Conservation (phyloP, 208 protist species). For the Entamoeba histolytica region DNA sequence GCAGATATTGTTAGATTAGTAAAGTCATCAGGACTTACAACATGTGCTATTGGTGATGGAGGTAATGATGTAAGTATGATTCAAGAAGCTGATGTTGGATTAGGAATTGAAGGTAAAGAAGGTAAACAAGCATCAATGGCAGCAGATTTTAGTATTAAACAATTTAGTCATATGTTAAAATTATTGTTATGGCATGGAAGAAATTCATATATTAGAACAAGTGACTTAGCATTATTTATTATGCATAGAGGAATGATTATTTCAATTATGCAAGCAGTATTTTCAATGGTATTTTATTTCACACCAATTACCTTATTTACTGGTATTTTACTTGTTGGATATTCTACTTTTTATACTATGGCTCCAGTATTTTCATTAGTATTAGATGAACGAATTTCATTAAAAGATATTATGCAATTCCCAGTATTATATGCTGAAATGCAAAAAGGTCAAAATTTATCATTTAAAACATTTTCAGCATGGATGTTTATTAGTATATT, state of each 20-base stretch:
- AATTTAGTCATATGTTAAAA: constrained; percentile 62
- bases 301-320: background rate
- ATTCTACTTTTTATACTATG: background rate
- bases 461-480: constrained; percentile 30
- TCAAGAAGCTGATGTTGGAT: constrained; percentile 36
- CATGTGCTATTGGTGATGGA: constrained; percentile 78
- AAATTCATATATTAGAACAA: constrained; percentile 54
- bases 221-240: constrained; percentile 1
- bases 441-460: constrained; percentile 65
- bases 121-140: constrained; percentile 83
- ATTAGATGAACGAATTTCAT: constrained; percentile 15
- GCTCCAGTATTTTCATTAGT: background rate
- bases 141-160: constrained; percentile 81
- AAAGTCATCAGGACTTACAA: constrained; percentile 28
- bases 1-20: constrained; percentile 68
- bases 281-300: background rate
- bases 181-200: constrained; percentile 58
- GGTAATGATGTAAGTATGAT: constrained; percentile 92
- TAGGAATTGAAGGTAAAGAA: constrained; percentile 75
- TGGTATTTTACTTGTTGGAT: background rate
- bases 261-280: background rate
- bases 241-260: background rate
- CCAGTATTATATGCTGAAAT: constrained; percentile 84
- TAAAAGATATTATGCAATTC: constrained; percentile 62
- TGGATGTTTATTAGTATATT: background rate